Conservation (phyloP, 345 rosid species). For the Populus deltoides region DNA sequence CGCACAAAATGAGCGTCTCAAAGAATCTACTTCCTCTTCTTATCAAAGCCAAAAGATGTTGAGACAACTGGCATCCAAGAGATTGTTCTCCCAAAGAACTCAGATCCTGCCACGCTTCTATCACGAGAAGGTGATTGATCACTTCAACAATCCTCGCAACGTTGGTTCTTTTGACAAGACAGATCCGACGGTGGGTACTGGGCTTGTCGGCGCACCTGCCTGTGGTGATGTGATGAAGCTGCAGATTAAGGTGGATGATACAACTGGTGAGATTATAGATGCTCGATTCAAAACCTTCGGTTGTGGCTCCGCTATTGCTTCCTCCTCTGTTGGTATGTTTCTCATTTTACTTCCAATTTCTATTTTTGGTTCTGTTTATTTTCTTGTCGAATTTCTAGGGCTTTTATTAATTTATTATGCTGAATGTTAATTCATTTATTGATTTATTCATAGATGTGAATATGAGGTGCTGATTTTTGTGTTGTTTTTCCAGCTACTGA, state of each 20-base stretch:
- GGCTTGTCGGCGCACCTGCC: conserved; percentile 96
- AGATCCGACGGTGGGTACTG: conserved; percentile 82
- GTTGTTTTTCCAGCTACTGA: conserved; percentile 63
- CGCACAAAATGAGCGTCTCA: not conserved
- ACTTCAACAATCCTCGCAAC: conserved; percentile 91
- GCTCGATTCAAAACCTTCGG: conserved; percentile 99
- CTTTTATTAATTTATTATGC: too few species aligned
- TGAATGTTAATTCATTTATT: not conserved
- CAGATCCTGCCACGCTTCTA: conserved; percentile 46
- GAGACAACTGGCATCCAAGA: conserved; percentile 53
- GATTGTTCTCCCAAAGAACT: conserved; percentile 36
- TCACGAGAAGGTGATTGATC: conserved; percentile 95
- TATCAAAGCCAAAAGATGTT: conserved; percentile 19
- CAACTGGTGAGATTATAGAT: conserved; percentile 74
- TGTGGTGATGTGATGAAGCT: conserved; percentile 99
- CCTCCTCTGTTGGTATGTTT: conserved; percentile 83
- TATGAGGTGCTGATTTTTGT: not conserved
- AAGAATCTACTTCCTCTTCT: not conserved
- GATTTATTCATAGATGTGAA: not conserved
- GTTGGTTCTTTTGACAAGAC: conserved; percentile 94
- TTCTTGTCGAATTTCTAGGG: too few species aligned
- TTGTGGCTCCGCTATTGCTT: conserved; percentile 96
- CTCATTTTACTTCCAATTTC: not conserved
- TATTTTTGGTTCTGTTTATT: not conserved
- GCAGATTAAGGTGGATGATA: conserved; percentile 86